Evolutionary conservation across 192 early-diverging fungal species (phyloP), one percentile per base, ranked within the genome.

Genomic region (Podila epigama): DNA sequence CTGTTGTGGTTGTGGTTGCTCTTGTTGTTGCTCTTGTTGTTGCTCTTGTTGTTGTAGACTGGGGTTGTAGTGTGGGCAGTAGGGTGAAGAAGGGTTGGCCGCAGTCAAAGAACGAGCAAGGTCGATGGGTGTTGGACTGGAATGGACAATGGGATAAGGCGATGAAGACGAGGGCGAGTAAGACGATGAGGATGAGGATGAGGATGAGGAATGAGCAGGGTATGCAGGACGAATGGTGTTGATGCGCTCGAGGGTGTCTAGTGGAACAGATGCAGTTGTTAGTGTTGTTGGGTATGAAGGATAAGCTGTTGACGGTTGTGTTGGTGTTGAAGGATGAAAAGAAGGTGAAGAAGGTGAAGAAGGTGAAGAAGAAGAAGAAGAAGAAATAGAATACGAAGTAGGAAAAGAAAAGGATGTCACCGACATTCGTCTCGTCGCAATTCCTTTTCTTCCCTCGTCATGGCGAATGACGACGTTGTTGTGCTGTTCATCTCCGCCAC

Each of bases 131-230:
- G 69, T 64, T 0, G 69, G 69, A 15, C 60, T 56, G 25, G 69
- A 64, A 20, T 64, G 57, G 39, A 75, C 70, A 27, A 75, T 22
- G 11, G 70, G 70, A 25, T 75, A 75, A 7, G 70, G 70, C 1
- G 58, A 59, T 22, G 31, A n/a, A 13, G 36, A 37, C 16, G 58
- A 3, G 35, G 70, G 51, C 5, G 63, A 66, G 58, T 66, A 66
- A 8, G 41, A 20, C 36, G 50, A 50, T 28, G 41, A 64, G 18
- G 61, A 41, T 4, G 59, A 44, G 22, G 59, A 37, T 1, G 48
- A 51, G 16, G 51, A 35, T 52, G 56, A 28, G 16, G 27, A n/a
- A 20, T 18, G 59, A n/a, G 59, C 29, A 33, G 39, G 58, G 37
- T 25, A 20, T 12, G 13, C 27, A 33, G 27, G 13, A 25, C n/a